Conservation (phyloP, 116 monocot species). For the Iris pallida region DNA sequence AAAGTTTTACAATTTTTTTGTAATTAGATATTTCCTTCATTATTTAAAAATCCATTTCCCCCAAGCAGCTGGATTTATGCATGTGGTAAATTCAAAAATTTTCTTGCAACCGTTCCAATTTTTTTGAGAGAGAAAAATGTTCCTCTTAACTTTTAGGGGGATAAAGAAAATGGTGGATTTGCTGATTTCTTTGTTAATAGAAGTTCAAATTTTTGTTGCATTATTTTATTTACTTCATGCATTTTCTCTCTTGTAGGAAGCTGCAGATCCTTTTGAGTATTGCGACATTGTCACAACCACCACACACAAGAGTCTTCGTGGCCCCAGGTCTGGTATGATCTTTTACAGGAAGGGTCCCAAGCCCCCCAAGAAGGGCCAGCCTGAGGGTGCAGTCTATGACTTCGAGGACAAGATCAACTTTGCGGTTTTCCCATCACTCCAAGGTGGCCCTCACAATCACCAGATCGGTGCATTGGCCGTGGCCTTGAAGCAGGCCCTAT, state of each 20-base stretch:
- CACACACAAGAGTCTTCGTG: constrained; percentile 87
- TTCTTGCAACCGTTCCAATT: too few species aligned
- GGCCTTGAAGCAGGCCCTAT: constrained; percentile 61
- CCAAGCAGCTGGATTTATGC: too few species aligned
- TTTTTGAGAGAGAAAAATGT: too few species aligned
- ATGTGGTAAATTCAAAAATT: too few species aligned
- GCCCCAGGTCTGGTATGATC: constrained; percentile 95
- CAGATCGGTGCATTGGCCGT: constrained; percentile 93
- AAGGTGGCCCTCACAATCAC: constrained; percentile 97
- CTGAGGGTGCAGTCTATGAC: constrained; percentile 78
- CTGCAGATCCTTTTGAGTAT: constrained; percentile 75
- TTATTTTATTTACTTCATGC: not conserved
- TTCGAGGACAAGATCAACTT: constrained; percentile 94
- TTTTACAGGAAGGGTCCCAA: constrained; percentile 97
- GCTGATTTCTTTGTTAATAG: too few species aligned
- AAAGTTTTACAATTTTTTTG: too few species aligned
- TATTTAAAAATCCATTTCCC: too few species aligned
- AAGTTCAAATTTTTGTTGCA: not conserved
- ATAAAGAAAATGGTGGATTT: too few species aligned
- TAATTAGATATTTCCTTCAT: too few species aligned
- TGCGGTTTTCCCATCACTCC: constrained; percentile 87
- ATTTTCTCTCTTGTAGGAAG: constrained; percentile 49
- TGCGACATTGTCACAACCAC: constrained; percentile 93
- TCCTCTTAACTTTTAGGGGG: too few species aligned
- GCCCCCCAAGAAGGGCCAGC: constrained; percentile 88